These are phyloP conservation scores for Kodamaea fungicola DNA, from an alignment of 1,139 yeast genomes.

Conservation along the genomic window DNA sequence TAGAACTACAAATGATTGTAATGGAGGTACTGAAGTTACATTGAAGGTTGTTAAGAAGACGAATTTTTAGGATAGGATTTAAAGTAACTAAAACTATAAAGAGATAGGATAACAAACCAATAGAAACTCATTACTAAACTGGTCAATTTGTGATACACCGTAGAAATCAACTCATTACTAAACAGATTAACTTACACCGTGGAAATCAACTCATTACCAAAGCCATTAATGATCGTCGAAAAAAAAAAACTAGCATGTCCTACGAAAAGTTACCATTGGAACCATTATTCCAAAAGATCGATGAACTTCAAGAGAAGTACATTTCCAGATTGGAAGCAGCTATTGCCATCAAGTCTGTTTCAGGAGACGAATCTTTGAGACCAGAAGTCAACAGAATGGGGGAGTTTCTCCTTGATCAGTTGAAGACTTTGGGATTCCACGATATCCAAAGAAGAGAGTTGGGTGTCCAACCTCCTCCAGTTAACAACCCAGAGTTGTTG, in stretches of 20 bases:
- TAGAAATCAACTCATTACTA: background rate
- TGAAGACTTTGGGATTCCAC: constrained; percentile 67
- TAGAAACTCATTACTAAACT: background rate
- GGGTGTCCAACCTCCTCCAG: constrained; percentile 90
- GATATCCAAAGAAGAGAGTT: constrained; percentile 80
- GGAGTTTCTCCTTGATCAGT: constrained; percentile 67
- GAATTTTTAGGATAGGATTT: constrained; percentile 6
- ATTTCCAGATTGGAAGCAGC: constrained; percentile 71
- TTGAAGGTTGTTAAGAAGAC: constrained; percentile 13
- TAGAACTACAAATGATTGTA: constrained; percentile 23
- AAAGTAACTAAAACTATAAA: background rate
- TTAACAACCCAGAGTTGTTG: constrained; percentile 55
- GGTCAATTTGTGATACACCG: background rate
- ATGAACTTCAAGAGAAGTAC: constrained; percentile 66
- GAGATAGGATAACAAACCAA: background rate
- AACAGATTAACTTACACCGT: background rate
- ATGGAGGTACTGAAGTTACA: constrained; percentile 25
- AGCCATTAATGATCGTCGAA: background rate
- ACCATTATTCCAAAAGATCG: constrained; percentile 57
- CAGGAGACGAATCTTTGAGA: constrained; percentile 83
- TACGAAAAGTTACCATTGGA: constrained; percentile 42
- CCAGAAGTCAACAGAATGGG: constrained; percentile 88
- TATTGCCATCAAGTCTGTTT: constrained; percentile 91
- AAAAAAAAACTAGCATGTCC: constrained; percentile 9
- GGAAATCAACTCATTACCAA: too few relatives aligned